Base-by-base conservation (phyloP, 768 basidiomycete species). In the Suillus americanus region DNA sequence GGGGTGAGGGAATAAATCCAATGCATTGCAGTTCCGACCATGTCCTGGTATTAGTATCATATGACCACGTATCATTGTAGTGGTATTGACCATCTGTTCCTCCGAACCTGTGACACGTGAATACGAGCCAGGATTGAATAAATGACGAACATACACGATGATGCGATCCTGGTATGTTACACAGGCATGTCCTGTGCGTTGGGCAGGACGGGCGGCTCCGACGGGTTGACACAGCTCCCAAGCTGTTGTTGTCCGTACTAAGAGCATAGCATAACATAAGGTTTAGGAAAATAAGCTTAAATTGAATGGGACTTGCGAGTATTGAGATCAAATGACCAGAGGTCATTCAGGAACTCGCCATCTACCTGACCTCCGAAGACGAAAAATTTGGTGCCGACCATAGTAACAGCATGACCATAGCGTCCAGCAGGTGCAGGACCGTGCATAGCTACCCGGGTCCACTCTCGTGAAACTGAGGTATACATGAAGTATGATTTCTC, bases 61-160 rank as follows among this genome's bases (percentile, higher is more conserved):
- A 99, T 2, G 89, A 83, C 97, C 97, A 99, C 8, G 95, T 98
- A 74, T 99, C 97, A 76, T 99, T 99, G 79, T 99, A 99, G 74
- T 99, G 97, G 77, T 91, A 99, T 73, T 90, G 88, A n/a, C 96
- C 96, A 73, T 99, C 97, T 14, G 97, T 99, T 55, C 97, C 97
- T 38, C 97, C 97, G 70, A 99, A 99, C 59, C 93, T 96, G 66
- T n/a, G 59, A 54, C 64, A n/a, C 70, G 67, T 65, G 10, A 71
- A 66, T 65, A 64, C 43, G 16, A 37, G 62, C 61, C 10, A 40
- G 65, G 65, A 70, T 65, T 51, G 65, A 61, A n/a, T 65, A 64
- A 59, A 68, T 60, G 61, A 60, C 71, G 62, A 55, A 81, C 90
- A 61, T 78, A 94, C 90, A 97, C 80, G 70, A 94, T 87, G 62